Base-by-base conservation (phyloP, 148 eudicot genomes). In the Silene latifolia region DNA sequence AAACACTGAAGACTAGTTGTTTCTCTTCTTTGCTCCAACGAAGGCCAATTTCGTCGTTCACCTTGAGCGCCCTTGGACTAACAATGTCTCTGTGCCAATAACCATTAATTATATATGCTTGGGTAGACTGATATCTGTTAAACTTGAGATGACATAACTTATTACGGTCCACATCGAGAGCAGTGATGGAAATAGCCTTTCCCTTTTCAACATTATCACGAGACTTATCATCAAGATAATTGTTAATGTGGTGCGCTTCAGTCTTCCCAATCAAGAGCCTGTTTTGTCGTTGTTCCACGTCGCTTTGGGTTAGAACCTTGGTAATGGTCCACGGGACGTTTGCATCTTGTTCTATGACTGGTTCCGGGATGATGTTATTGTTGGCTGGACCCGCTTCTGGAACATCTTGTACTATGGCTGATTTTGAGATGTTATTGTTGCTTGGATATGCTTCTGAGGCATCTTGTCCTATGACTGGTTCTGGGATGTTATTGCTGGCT, bases 321-420 rank as follows among this genome's bases (percentile, higher is more conserved):
- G 25, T 67, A 67, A 67, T 44, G 2, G 8, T 2, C 71, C 71
- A 67, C 54, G 1, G 7, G 19, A 44, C 71, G 8, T 32, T 66
- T 5, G 0, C 48, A 66, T 35, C 10, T 35, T 35, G 51, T 15
- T 17, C 48, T 35, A 18, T 5, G 7, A 35, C n/a, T 35, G 39
- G 19, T 14, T 63, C 67, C 29, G 67, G 44, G 67, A 25, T 63
- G 39, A 60, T 20, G 63, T 20, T 60, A 60, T 60, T 21, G 63
- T 19, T 60, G 2, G 9, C 63, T 20, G 27, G 23, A 8, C 29
- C n/a, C 20, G 62, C 9, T 56, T 56, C 44, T 39, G 44, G 44
- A 7, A 39, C 48, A 66, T 35, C 10, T 35, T 35, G 69, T 15
- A 66, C 24, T 18, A 18, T 5, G 7, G 29, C n/a, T 35, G 39